Percentiles rank a stretch among this genome's conserved stretches.
These are phyloP conservation scores for Xylaria polymorpha DNA, from an alignment of 2,329 filamentous ascomycete species.

Conservation along the genomic window DNA sequence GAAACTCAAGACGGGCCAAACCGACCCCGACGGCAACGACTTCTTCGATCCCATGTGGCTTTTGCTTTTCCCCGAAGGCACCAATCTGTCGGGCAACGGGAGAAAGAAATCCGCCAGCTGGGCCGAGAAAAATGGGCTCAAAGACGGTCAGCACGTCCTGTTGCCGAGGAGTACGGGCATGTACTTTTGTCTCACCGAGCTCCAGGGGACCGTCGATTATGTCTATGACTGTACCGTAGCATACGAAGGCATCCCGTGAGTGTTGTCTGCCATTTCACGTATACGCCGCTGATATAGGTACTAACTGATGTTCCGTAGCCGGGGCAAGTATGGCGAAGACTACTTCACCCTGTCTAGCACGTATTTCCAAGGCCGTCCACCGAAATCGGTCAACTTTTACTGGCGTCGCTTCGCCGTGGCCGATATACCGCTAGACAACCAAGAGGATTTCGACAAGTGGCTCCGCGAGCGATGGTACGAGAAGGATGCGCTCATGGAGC, in stretches of 20 bases:
- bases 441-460: slow-evolving; percentile 84
- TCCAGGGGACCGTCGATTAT: slow-evolving; percentile 80
- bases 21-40: slow-evolving; percentile 63
- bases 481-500: slow-evolving; percentile 89
- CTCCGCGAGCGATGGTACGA: slow-evolving; percentile 88
- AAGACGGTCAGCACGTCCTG: slow-evolving; percentile 79
- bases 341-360: slow-evolving; percentile 88
- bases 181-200: slow-evolving; percentile 81
- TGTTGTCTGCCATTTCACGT: slow-evolving; percentile 45
- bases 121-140: slow-evolving; percentile 79
- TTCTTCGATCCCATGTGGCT: slow-evolving; percentile 88
- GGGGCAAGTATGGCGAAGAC: slow-evolving; percentile 87
- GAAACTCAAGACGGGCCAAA: slow-evolving; percentile 71
- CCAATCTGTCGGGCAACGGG: slow-evolving; percentile 79
- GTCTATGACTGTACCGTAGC: slow-evolving; percentile 94
- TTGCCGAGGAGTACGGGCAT: slow-evolving; percentile 84
- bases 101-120: slow-evolving; percentile 77
- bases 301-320: slow-evolving; percentile 57
- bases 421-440: slow-evolving; percentile 82
- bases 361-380: slow-evolving; percentile 87
- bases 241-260: slow-evolving; percentile 93
- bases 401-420: slow-evolving; percentile 87
- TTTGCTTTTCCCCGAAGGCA: slow-evolving; percentile 87
- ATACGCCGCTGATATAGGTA: not conserved
- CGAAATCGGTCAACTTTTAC: slow-evolving; percentile 96